Evolutionary conservation across 306 rosid genomes (phyloP), one percentile per base, ranked within the genome.

Genomic region (Myrica gale): DNA sequence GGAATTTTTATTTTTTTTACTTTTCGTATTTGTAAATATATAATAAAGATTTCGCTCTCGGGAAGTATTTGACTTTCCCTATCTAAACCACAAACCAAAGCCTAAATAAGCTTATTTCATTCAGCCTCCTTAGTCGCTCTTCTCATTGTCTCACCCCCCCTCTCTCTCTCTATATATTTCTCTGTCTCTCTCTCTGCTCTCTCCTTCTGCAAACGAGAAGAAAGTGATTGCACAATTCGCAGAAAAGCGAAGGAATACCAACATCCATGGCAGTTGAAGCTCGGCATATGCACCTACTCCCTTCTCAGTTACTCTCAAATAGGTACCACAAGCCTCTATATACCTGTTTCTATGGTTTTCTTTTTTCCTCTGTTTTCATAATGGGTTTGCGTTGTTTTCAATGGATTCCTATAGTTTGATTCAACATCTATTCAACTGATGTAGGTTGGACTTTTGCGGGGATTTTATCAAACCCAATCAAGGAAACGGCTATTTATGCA

Each of bases 231-330:
- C 17, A 57, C 41, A 32, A 32, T 42, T 43, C 80, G 76, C 84
- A 79, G 42, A 5, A 61, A 81, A 72, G 21, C 78, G 7, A n/a
- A 45, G 32, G 67, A 41, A 5, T 20, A 80, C 81, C 83, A 62
- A 75, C 79, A 82, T 23, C 48, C 73, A 94, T 94, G 97, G 98
- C 96, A 56, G 96, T 94, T 83, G 95, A 90, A 80, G 95, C 98
- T 71, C 82, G 42, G 48, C 89, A 77, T 82, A 82, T 83, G 75
- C 80, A 86, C 76, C 89, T 82, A 52, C 75, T 84, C 61, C 88
- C 94, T 75, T 79, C 96, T 62, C 91, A 86, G 76, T 80, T 86
- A 37, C 80, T 90, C 76, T 9, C 86, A 1, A 78, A 80, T 43
- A 83, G 93, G 91, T 87, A 54, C n/a, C 26, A 20, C 15, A 2